phyloP scores from a whole-genome alignment of 768 basidiomycete species.

The Termitomyces sp. region DNA sequence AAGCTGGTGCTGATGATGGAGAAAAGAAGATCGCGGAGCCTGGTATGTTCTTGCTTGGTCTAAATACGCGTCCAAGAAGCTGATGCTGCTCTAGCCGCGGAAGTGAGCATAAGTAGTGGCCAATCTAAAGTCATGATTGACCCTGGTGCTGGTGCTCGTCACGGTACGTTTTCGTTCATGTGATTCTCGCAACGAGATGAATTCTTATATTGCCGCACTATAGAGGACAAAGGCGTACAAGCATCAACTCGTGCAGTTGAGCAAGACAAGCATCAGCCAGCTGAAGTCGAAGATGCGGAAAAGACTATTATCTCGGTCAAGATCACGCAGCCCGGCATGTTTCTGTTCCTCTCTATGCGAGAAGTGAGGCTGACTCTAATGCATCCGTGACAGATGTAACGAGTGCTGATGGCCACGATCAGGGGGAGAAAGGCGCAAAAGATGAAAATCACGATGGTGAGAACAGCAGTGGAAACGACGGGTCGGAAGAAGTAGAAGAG shows the following conservation, averaged over 20 bases:
- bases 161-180: not conserved
- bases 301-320: too few species aligned
- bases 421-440: not conserved
- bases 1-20: too few species aligned
- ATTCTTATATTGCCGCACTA: too few species aligned
- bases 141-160: too few species aligned
- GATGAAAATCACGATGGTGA: not conserved
- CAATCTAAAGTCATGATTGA: too few species aligned
- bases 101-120: too few species aligned
- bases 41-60: too few species aligned
- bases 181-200: not conserved
- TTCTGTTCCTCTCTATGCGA: not conserved
- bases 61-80: too few species aligned
- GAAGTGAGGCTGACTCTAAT: not conserved
- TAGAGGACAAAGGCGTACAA: too few species aligned
- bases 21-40: too few species aligned
- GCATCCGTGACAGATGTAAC: not conserved
- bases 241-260: not conserved
- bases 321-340: not conserved
- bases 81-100: too few species aligned
- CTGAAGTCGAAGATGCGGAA: not conserved
- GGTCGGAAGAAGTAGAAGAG: not conserved
- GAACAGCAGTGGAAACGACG: not conserved
- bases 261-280: not conserved
- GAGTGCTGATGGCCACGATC: not conserved